Conservation (phyloP, 2,329 filamentous ascomycete species). For the Monilinia laxa region DNA sequence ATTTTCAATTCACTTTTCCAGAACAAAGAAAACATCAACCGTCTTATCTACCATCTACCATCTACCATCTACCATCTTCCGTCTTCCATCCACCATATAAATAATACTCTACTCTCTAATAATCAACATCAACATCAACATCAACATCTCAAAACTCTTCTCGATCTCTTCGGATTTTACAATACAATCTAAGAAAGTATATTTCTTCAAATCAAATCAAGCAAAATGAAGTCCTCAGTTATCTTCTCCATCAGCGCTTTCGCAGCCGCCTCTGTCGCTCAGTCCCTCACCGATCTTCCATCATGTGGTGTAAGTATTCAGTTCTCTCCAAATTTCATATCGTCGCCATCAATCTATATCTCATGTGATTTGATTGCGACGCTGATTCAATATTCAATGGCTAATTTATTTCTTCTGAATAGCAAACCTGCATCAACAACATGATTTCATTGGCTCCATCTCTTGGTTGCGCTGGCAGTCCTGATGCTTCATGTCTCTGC, state of each 20-base stretch:
- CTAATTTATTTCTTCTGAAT: conserved; percentile 26
- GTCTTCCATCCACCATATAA: neutral
- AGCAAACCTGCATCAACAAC: conserved; percentile 47
- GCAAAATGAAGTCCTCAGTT: conserved; percentile 39
- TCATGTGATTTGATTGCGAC: neutral
- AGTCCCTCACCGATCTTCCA: conserved; percentile 33
- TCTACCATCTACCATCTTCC: neutral
- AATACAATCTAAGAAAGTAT: neutral
- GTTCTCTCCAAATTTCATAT: neutral
- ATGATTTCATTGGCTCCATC: conserved; percentile 45
- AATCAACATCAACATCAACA: neutral
- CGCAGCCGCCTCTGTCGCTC: conserved; percentile 33
- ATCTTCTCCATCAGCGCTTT: conserved; percentile 35
- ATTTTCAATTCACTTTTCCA: neutral
- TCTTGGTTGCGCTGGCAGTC: conserved; percentile 44
- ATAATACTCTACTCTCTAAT: neutral
- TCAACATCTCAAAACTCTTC: neutral
- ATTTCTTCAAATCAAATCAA: conserved; percentile 7
- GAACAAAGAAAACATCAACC: neutral
- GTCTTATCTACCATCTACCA: neutral
- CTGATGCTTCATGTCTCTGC: conserved; percentile 47
- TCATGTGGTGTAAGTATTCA: conserved; percentile 39
- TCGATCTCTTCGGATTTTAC: conserved; percentile 5
- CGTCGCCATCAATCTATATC: neutral
- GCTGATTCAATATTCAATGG: conserved; percentile 1